Percentiles rank a stretch among this genome's conserved stretches.
These are phyloP conservation scores for Russula sp. DNA, from an alignment of 768 basidiomycete species.

Conservation along the genomic window DNA sequence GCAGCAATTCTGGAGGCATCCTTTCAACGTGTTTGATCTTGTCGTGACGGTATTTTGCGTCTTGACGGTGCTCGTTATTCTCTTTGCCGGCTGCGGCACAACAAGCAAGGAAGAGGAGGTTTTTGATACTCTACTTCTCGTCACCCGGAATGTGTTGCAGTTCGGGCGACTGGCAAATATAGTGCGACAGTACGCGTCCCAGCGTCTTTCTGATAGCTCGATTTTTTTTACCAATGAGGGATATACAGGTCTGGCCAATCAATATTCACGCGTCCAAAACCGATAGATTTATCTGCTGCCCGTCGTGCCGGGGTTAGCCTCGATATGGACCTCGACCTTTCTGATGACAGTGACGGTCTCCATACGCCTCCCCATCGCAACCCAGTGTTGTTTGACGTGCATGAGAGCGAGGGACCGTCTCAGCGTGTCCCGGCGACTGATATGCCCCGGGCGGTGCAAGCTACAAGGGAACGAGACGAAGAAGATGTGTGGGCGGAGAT, in stretches of 20 bases:
- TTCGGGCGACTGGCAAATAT: constrained; percentile 89
- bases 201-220: constrained; percentile 4
- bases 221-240: constrained; percentile 3
- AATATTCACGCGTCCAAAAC: constrained; percentile 80
- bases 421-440: constrained; percentile 37
- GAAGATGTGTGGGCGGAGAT: constrained; percentile 69
- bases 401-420: constrained; percentile 33
- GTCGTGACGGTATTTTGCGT: constrained; percentile 86
- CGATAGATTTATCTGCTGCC: constrained; percentile 73
- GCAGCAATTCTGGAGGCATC: constrained; percentile 96
- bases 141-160: constrained; percentile 89
- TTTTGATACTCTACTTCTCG: constrained; percentile 85
- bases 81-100: constrained; percentile 77
- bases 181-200: constrained; percentile 76
- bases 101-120: constrained; percentile 91
- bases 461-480: constrained; percentile 49
- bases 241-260: constrained; percentile 72
- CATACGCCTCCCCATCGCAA: constrained; percentile 53
- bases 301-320: constrained; percentile 60
- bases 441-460: constrained; percentile 58
- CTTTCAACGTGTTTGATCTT: constrained; percentile 85
- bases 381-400: constrained; percentile 59
- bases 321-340: constrained; percentile 65
- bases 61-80: constrained; percentile 81
- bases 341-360: constrained; percentile 52